phyloP scores from a whole-genome alignment of 2,329 filamentous ascomycete genomes.

The Phaeosphaeriaceae sp. region DNA sequence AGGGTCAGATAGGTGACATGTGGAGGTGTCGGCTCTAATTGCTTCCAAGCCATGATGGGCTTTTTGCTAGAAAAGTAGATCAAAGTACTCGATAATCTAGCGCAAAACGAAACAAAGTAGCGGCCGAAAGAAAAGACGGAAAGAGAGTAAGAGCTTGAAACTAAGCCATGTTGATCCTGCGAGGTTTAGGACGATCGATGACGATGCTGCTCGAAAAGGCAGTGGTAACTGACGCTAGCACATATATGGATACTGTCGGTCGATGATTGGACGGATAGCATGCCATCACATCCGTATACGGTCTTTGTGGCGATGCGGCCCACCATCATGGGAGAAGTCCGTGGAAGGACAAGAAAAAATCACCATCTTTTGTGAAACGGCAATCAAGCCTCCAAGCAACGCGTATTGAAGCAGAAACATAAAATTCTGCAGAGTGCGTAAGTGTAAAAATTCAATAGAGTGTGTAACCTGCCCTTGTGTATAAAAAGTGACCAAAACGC shows the following conservation, averaged over 20 bases:
- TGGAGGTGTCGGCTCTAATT: constrained; percentile 55
- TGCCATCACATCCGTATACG: too few species aligned
- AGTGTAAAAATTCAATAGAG: constrained; percentile 23
- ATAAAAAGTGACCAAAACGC: constrained; percentile 34
- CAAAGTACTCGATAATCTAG: too few species aligned
- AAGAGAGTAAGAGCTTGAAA: background rate
- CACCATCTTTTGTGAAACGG: too few species aligned
- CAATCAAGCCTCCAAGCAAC: too few species aligned
- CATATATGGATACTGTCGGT: too few species aligned
- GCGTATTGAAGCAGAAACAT: background rate
- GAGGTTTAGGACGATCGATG: constrained; percentile 11
- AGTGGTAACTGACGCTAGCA: background rate
- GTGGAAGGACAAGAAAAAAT: too few species aligned
- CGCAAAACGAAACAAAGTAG: too few species aligned
- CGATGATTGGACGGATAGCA: background rate
- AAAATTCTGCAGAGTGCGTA: constrained; percentile 3
- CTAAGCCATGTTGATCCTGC: constrained; percentile 5
- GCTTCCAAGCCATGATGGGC: constrained; percentile 48
- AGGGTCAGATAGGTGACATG: constrained; percentile 55
- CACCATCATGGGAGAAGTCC: too few species aligned
- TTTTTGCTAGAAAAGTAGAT: background rate
- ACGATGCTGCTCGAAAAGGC: constrained; percentile 9
- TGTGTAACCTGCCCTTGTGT: constrained; percentile 13
- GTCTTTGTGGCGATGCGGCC: too few species aligned
- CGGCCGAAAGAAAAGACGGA: too few species aligned